Percentiles rank a stretch among this genome's conserved stretches.
phyloP scores from a whole-genome alignment of 2,329 filamentous ascomycete genomes.

The Truncatella angustata region DNA sequence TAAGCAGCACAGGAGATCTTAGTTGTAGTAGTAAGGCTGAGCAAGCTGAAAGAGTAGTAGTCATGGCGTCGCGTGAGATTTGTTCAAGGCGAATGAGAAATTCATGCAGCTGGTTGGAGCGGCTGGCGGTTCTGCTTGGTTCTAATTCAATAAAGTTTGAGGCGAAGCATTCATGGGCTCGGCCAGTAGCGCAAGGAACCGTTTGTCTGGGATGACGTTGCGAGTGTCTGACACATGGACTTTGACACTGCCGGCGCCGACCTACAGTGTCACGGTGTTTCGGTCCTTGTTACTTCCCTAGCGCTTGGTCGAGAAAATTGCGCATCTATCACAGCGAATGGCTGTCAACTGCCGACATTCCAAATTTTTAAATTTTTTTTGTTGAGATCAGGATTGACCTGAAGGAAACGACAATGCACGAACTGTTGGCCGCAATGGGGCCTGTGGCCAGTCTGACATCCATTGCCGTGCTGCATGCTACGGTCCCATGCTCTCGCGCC shows the following conservation, averaged over 20 bases:
- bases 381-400: too few relatives aligned
- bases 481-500: background rate
- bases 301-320: background rate
- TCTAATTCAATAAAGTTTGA: background rate
- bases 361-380: too few relatives aligned
- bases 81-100: background rate
- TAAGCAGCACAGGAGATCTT: too few relatives aligned
- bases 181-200: background rate
- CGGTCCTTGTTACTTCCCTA: background rate
- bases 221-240: background rate
- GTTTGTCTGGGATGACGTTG: background rate
- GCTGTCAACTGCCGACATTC: background rate
- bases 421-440: background rate
- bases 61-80: background rate
- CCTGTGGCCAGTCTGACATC: background rate
- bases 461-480: background rate
- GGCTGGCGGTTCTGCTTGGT: background rate
- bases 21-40: background rate
- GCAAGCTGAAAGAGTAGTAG: background rate
- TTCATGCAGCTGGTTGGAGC: background rate
- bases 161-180: background rate
- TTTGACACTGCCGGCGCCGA: background rate
- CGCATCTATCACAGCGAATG: background rate
- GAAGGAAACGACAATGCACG: too few relatives aligned
- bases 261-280: background rate